Base-by-base conservation (phyloP, 495 filamentous ascomycete species). In the Hypoxylon perforatum region DNA sequence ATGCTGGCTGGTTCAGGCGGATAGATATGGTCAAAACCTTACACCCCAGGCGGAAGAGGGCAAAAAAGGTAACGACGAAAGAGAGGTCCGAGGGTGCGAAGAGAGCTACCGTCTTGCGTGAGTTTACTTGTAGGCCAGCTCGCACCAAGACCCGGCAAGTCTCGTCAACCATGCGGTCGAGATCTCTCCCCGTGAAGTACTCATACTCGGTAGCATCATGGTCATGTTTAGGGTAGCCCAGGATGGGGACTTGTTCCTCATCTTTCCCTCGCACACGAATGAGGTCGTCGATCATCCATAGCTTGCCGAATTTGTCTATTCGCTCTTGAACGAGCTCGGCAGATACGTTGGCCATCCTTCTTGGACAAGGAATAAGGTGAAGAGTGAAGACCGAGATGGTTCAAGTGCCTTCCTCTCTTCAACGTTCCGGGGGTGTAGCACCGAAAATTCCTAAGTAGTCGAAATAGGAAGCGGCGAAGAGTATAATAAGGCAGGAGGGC, bases 21-120 rank as follows among this genome's bases (percentile, higher is more conserved):
- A 85, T 85, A 0, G 87, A 90, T 10, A 90, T 73, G 62, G 85
- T 83, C 66, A 90, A 79, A 19, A 83, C 77, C 5, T 82, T 85
- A 61, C 84, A 86, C 21, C 87, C 87, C 3, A 88, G 71, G 15
- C 87, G 79, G 50, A 80, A 82, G 4, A 89, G 76, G 1, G 85
- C 87, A 50, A 87, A 87, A 38, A 87, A 80, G 1, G 82, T 80
- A 52, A 86, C 58, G 2, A 86, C 75, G 76, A 85, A 88, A 39
- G 83, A 81, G 3, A 88, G 65, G 57, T 87, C 82, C 2, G 86
- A 87, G 18, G 75, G 70, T 0, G 82, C 83, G n/a, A 87, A 77
- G 0, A 89, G 66, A 3, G 83, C 86, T 19, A 89, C 79, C n/a
- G 76, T 76, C 22, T 71, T 70, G 33, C 61, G 57, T 12, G 75